phyloP scores from a whole-genome alignment of 345 rosid genomes.

The Syzygium jambos region DNA sequence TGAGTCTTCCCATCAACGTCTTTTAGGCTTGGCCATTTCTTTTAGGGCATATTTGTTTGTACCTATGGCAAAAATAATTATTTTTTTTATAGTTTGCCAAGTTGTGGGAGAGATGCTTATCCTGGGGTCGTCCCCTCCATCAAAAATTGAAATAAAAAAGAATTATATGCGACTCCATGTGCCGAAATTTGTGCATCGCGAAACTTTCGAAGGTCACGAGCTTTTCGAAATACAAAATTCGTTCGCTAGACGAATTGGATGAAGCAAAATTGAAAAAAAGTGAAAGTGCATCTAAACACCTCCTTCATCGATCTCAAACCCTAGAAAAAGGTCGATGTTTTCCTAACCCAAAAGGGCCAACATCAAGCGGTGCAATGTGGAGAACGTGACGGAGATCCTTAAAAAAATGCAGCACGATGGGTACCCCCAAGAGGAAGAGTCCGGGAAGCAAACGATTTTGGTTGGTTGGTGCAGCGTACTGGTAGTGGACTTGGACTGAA shows the following conservation, averaged over 20 bases:
- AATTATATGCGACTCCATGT: not conserved
- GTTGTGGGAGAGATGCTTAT: not conserved
- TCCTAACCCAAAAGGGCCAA: no score
- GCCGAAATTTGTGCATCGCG: not conserved
- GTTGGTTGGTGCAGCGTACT: not conserved
- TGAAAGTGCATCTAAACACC: not conserved
- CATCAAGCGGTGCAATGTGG: not conserved
- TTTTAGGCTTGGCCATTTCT: not conserved
- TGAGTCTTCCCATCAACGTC: not conserved
- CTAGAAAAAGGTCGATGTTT: no score
- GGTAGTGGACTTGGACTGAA: not conserved
- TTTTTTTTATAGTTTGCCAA: not conserved
- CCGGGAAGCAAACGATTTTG: not conserved
- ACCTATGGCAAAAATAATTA: not conserved
- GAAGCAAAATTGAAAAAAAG: not conserved
- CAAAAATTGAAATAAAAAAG: not conserved
- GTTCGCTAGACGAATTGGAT: not conserved
- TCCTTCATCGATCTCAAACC: not conserved
- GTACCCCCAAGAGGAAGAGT: not conserved
- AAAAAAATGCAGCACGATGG: not conserved
- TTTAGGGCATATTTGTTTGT: not conserved
- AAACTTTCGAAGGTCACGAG: no score
- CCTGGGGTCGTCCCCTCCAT: not conserved
- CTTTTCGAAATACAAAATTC: no score
- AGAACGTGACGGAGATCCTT: not conserved